Percentiles rank a stretch among this genome's conserved stretches.
Conservation (phyloP, 108 stramenopile species). For the Skeletonema potamos region DNA sequence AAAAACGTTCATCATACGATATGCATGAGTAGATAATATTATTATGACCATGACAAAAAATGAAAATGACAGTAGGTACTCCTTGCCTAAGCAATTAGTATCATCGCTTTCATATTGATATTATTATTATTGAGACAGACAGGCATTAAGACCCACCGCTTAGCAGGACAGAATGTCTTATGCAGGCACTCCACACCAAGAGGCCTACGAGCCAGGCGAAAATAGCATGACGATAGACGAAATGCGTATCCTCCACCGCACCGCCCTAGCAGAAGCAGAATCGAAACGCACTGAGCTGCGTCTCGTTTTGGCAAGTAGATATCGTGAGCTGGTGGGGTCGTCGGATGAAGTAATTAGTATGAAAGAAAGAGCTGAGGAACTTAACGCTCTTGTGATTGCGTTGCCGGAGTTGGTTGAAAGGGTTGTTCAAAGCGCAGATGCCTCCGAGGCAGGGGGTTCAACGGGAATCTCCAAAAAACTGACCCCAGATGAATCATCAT, state of each 20-base stretch:
- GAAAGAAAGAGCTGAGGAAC: conserved; percentile 74
- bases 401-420: conserved; percentile 67
- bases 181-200: not conserved
- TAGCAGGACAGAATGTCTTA: not conserved
- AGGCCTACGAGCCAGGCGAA: not conserved
- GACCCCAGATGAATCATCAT: not conserved
- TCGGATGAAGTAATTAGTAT: conserved; percentile 85
- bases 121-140: not conserved
- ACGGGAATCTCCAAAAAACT: not conserved
- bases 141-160: no score
- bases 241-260: conserved; percentile 77
- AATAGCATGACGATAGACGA: conserved; percentile 79
- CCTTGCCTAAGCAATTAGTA: no score
- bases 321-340: conserved; percentile 85
- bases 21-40: not conserved
- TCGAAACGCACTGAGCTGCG: conserved; percentile 87
- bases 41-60: no score
- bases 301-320: conserved; percentile 81
- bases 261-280: conserved; percentile 77
- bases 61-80: no score
- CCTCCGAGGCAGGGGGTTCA: not conserved
- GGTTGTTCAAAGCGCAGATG: conserved; percentile 26
- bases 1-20: no score
- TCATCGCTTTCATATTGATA: not conserved
- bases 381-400: conserved; percentile 65